Evolutionary conservation across 2,329 filamentous ascomycete genomes (phyloP), one percentile per base, ranked within the genome.

Genomic region (Pseudogymnoascus sp.): DNA sequence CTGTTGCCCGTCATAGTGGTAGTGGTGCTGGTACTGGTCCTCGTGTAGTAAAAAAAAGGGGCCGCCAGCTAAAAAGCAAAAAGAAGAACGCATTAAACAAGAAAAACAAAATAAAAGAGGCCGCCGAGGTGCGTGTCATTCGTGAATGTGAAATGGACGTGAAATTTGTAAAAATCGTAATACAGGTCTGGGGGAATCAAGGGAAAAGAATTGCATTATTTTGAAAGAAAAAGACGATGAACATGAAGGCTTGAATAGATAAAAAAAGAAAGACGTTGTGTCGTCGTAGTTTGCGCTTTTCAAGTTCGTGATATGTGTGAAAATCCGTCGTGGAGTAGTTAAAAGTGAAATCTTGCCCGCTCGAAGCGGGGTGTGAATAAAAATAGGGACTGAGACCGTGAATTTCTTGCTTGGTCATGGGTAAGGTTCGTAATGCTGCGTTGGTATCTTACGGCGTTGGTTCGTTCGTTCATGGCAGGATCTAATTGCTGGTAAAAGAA

Each of bases 401-500:
- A 56, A 33, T 31, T 31, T 33, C 26, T 33, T 56, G 46, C 46
- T 11, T 56, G 46, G 46, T 56, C 46, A 56, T 56, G 46, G 46
- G 46, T 50, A 50, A 50, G 22, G 46, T 19, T 56, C 46, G 46
- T 56, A 56, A 56, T 33, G 46, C n/a, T 56, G 46, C 46, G 26
- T 53, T 28, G 46, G 26, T 33, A 56, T 56, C 46, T 53, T 53
- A 53, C 43, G 43, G 43, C 43, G 46, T 53, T 50, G 1, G 43
- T 50, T 50, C 50, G 46, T 31, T 53, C 43, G 24, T 50, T 53
- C 26, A 56, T 56, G 33, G 50, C 50, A 33, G 28, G n/a, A 56
- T 56, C 50, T 56, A 56, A 56, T 56, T 56, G 50, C 50, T 56
- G 50, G 12, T 56, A 56, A 56, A 50, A 56, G 50, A 33, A 56